These are phyloP conservation scores for Davidsoniella neocaledoniae DNA, from an alignment of 2,329 filamentous ascomycete genomes.

Conservation along the genomic window DNA sequence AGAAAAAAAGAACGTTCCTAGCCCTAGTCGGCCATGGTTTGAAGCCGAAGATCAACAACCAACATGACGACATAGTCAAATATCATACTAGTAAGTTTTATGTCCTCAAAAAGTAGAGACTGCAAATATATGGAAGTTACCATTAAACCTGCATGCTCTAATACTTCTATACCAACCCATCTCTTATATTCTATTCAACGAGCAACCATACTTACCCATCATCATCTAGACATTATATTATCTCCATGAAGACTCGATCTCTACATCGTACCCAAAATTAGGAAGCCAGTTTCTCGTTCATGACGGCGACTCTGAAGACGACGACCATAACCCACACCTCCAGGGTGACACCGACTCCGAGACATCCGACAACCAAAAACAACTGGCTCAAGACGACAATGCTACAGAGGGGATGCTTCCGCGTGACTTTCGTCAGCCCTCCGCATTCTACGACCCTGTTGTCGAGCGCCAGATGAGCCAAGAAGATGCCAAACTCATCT, in stretches of 20 bases:
- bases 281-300: slow-evolving; percentile 14
- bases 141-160: not conserved
- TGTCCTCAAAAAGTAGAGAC: too few species aligned
- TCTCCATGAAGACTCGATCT: slow-evolving; percentile 4
- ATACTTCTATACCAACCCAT: not conserved
- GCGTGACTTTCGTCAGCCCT: slow-evolving; percentile 48
- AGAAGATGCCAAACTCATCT: slow-evolving; percentile 88
- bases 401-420: slow-evolving; percentile 37
- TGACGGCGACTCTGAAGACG: slow-evolving; percentile 14
- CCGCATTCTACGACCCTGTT: slow-evolving; percentile 83
- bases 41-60: not conserved
- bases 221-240: not conserved
- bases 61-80: not conserved
- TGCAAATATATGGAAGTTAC: too few species aligned
- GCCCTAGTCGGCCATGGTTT: not conserved
- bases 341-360: slow-evolving; percentile 6
- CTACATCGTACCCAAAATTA: slow-evolving; percentile 12
- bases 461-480: slow-evolving; percentile 91
- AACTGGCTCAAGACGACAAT: slow-evolving; percentile 1
- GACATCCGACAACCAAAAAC: slow-evolving; percentile 2
- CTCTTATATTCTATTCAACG: too few species aligned
- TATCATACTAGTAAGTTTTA: slow-evolving; percentile 1
- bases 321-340: slow-evolving; percentile 9
- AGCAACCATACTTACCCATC: too few species aligned
- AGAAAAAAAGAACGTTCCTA: slow-evolving; percentile 2